A percentile compares a stretch with the other conserved stretches of the same genome.
Conservation (phyloP, 2,329 filamentous ascomycete genomes). For the Ophiosphaerella narmari region DNA sequence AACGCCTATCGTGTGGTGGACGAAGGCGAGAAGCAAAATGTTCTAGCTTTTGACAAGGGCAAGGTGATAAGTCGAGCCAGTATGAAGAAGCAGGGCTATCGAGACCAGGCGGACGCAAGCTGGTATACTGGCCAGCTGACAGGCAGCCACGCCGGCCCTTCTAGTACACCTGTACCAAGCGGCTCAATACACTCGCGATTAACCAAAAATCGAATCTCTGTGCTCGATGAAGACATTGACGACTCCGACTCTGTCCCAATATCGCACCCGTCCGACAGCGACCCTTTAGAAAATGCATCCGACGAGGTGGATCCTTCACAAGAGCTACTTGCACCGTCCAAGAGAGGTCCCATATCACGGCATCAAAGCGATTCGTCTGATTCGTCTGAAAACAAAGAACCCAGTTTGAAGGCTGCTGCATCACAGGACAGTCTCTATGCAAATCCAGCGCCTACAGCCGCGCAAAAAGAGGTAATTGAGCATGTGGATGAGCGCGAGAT, state of each 20-base stretch:
- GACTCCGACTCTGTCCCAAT: slow-evolving; percentile 37
- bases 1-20: slow-evolving; percentile 81
- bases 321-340: slow-evolving; percentile 35
- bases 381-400: slow-evolving; percentile 4
- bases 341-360: slow-evolving; percentile 31
- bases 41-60: slow-evolving; percentile 67
- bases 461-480: neutral
- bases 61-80: slow-evolving; percentile 70
- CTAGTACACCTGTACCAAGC: slow-evolving; percentile 33
- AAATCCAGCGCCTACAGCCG: slow-evolving; percentile 20
- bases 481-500: slow-evolving; percentile 1
- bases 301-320: slow-evolving; percentile 8
- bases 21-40: slow-evolving; percentile 80
- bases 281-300: neutral
- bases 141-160: slow-evolving; percentile 25
- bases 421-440: slow-evolving; percentile 29
- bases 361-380: slow-evolving; percentile 11
- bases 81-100: slow-evolving; percentile 67
- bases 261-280: slow-evolving; percentile 45
- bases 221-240: slow-evolving; percentile 27
- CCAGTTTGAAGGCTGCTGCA: slow-evolving; percentile 11
- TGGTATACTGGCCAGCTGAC: slow-evolving; percentile 80
- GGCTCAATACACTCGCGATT: slow-evolving; percentile 28
- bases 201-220: slow-evolving; percentile 28
- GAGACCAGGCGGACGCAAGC: slow-evolving; percentile 78